Conservation (phyloP, 1,284 basidiomycete genomes). For the Chalciporus sp. region DNA sequence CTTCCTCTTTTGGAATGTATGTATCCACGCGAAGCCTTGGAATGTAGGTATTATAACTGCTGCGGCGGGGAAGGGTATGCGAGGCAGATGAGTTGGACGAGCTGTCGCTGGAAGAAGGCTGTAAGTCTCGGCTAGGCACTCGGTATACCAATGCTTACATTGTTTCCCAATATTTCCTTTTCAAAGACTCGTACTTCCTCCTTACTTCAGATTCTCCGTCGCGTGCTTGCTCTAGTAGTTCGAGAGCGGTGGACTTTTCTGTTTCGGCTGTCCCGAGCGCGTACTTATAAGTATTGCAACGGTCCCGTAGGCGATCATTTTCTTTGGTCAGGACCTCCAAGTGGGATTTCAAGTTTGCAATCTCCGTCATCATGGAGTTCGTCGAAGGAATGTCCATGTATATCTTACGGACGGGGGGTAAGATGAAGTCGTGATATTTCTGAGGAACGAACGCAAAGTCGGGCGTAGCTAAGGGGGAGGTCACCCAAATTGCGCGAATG, state of each 20-base stretch:
- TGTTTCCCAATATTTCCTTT: slow-evolving; percentile 19
- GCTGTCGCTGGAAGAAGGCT: slow-evolving; percentile 11
- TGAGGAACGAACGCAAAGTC: slow-evolving; percentile 55
- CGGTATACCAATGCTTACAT: slow-evolving; percentile 18
- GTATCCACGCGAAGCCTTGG: too few species aligned
- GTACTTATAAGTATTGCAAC: slow-evolving; percentile 40
- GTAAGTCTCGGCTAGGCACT: background rate
- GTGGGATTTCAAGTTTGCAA: slow-evolving; percentile 37
- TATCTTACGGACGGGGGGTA: slow-evolving; percentile 57
- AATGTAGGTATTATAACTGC: too few species aligned
- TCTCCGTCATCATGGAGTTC: slow-evolving; percentile 32
- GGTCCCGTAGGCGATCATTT: slow-evolving; percentile 43
- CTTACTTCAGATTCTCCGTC: slow-evolving; percentile 32
- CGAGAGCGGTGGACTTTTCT: slow-evolving; percentile 38
- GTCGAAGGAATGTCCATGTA: slow-evolving; percentile 48
- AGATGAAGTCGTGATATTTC: slow-evolving; percentile 61
- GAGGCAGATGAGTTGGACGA: background rate
- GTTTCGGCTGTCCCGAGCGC: slow-evolving; percentile 33
- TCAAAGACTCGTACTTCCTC: slow-evolving; percentile 31
- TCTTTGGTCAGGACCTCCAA: slow-evolving; percentile 41
- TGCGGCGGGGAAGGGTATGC: background rate
- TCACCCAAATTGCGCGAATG: background rate
- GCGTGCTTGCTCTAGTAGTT: slow-evolving; percentile 30
- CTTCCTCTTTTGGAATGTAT: slow-evolving; percentile 27
- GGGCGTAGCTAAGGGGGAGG: slow-evolving; percentile 31